A percentile compares a stretch with the other conserved stretches of the same genome.
Conservation (phyloP, 257 asterid species). For the Haberlea rhodopensis region DNA sequence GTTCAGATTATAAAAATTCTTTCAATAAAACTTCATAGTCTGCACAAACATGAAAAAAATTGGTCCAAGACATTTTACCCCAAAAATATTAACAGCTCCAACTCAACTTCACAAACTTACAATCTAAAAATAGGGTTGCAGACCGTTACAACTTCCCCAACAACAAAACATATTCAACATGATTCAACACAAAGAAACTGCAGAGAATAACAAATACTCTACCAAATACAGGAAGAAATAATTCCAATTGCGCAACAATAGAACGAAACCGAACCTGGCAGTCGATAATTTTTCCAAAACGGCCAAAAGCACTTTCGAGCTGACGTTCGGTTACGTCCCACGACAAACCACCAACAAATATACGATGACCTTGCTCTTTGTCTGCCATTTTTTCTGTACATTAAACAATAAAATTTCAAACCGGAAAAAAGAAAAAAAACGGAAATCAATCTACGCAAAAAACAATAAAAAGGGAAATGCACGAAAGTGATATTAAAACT, state of each 20-base stretch:
- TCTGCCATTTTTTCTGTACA: slow-evolving; percentile 57
- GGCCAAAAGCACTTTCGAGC: slow-evolving; percentile 80
- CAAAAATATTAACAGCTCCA: not conserved
- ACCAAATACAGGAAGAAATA: not conserved
- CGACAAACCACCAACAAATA: slow-evolving; percentile 88
- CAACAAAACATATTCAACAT: not conserved
- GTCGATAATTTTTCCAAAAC: slow-evolving; percentile 79
- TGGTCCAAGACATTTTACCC: not conserved
- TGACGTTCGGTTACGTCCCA: slow-evolving; percentile 87
- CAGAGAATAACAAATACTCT: not conserved
- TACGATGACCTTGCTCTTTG: slow-evolving; percentile 76
- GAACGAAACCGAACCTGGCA: slow-evolving; percentile 62
- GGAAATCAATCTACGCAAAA: not conserved
- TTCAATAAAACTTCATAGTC: not conserved
- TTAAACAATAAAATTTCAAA: slow-evolving; percentile 19
- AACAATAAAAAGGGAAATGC: too few species aligned
- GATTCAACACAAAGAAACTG: slow-evolving; percentile 6
- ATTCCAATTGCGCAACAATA: slow-evolving; percentile 3
- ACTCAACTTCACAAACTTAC: too few species aligned
- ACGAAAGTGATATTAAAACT: too few species aligned
- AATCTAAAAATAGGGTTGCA: not conserved
- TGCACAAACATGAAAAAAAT: not conserved
- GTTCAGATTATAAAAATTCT: not conserved
- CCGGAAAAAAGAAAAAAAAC: slow-evolving; percentile 20
- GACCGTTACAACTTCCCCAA: not conserved